phyloP scores from a whole-genome alignment of 192 early-diverging fungal genomes.

The Anaeromyces robustus region DNA sequence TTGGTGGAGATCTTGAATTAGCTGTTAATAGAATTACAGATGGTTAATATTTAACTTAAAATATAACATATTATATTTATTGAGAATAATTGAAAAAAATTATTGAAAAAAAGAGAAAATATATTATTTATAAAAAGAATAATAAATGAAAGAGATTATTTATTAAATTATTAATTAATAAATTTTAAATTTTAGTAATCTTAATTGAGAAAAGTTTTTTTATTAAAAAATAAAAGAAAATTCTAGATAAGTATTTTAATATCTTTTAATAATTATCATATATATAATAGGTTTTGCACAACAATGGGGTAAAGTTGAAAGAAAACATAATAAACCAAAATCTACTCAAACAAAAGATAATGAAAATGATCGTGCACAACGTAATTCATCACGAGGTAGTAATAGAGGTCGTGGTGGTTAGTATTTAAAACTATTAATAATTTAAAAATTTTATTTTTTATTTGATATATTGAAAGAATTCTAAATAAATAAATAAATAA shows the following conservation, averaged over 20 bases:
- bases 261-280: slow-evolving; percentile 3
- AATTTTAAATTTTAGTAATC: too few species aligned
- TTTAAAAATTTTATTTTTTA: too few species aligned
- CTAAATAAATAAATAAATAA: too few species aligned
- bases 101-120: too few species aligned
- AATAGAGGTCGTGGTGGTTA: slow-evolving; percentile 48
- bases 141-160: too few species aligned
- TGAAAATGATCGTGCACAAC: slow-evolving; percentile 31
- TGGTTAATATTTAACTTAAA: slow-evolving; percentile 21
- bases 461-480: too few species aligned
- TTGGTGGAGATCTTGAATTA: slow-evolving; percentile 65
- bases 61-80: not conserved
- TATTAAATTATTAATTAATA: too few species aligned
- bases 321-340: slow-evolving; percentile 45
- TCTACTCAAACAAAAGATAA: slow-evolving; percentile 29
- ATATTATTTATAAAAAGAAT: too few species aligned
- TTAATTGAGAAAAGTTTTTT: too few species aligned
- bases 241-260: not conserved
- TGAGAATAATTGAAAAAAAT: too few species aligned
- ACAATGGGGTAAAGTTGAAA: slow-evolving; percentile 81
- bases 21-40: slow-evolving; percentile 69
- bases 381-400: slow-evolving; percentile 33
- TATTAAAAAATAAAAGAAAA: too few species aligned
- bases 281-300: slow-evolving; percentile 45
- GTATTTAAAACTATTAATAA: too few species aligned